Base-by-base conservation (phyloP, 1,284 basidiomycete genomes). In the Quambalaria eucalypti region DNA sequence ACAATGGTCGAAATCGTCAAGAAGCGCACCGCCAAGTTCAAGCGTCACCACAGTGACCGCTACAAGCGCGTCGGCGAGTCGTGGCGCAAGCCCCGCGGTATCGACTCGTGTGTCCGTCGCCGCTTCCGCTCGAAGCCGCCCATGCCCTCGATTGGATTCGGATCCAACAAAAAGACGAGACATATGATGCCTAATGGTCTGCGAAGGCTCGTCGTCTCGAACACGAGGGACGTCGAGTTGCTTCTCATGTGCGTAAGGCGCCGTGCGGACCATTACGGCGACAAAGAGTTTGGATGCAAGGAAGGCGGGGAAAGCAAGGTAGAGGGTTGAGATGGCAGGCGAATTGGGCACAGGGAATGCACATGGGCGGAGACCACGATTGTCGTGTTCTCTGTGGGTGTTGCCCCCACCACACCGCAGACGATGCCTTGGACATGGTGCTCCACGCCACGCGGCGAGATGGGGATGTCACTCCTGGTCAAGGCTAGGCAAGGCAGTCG, bases 121-220 rank as follows among this genome's bases (percentile, higher is more conserved):
- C 71, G 73, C 54, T 75, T 75, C 73, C 66, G 63, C 59, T 63
- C 72, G 54, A 61, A 57, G 23, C 57, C 61, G 28, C 58, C 67
- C 56, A 72, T 72, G 70, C 70, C 70, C 63, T 74, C 71, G 65
- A 75, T 75, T 51, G 73, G 73, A 54, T 75, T 71, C 70, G 73
- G 73, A 53, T 71, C 68, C 55, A 75, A 75, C 73, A 75, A 75
- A 68, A 75, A 75, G 73, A 75, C 73, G 44, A 66, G 72, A 33
- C 71, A 75, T 63, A 59, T 75, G 23, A 68, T 75, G 66, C 73
- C 73, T 56, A 75, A 69, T 66, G 73, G 73, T 38, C 74, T 67
- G 71, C 68, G 71, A 50, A 71, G 73, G 47, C 64, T 75, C 25
- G 68, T 75, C 31, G 73, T 75, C 52, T 64, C 62, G 51, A 75